These are phyloP conservation scores for Meredithiella fracta DNA, from an alignment of 2,329 filamentous ascomycete genomes.

Conservation along the genomic window DNA sequence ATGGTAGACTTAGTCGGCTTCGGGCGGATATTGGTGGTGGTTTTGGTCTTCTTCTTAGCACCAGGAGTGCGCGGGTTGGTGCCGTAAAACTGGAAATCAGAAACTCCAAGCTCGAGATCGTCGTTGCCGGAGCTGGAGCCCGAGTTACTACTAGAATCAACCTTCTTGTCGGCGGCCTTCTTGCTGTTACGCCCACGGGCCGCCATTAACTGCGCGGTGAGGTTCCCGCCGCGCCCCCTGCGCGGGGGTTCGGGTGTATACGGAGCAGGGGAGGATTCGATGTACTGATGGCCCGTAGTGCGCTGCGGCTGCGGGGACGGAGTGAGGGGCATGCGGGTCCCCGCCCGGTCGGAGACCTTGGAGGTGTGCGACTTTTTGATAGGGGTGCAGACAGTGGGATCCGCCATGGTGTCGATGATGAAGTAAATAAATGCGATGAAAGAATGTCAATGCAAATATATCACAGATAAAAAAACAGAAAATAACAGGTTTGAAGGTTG, in stretches of 20 bases:
- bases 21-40: slow-evolving; percentile 33
- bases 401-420: slow-evolving; percentile 41
- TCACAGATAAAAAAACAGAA: not conserved
- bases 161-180: slow-evolving; percentile 55
- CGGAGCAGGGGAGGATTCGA: slow-evolving; percentile 62
- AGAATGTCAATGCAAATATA: slow-evolving; percentile 13
- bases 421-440: slow-evolving; percentile 6
- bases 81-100: slow-evolving; percentile 79
- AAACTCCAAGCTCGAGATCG: slow-evolving; percentile 72
- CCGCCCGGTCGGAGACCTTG: slow-evolving; percentile 80
- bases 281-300: slow-evolving; percentile 29
- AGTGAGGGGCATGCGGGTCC: slow-evolving; percentile 85
- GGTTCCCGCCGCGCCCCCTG: slow-evolving; percentile 58
- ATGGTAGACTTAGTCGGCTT: slow-evolving; percentile 62
- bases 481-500: slow-evolving; percentile 11
- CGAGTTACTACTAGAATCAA: slow-evolving; percentile 89
- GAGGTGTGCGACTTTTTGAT: slow-evolving; percentile 78
- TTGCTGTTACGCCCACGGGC: slow-evolving; percentile 40
- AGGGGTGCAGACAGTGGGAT: slow-evolving; percentile 64
- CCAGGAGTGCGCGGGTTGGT: slow-evolving; percentile 53
- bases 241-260: slow-evolving; percentile 54
- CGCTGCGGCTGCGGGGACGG: slow-evolving; percentile 60
- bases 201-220: slow-evolving; percentile 63
- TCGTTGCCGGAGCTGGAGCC: slow-evolving; percentile 61
- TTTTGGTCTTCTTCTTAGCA: slow-evolving; percentile 38